A percentile compares a stretch with the other conserved stretches of the same genome.
Conservation (phyloP, 192 early-diverging fungal species). For the Coemansia sp. region DNA sequence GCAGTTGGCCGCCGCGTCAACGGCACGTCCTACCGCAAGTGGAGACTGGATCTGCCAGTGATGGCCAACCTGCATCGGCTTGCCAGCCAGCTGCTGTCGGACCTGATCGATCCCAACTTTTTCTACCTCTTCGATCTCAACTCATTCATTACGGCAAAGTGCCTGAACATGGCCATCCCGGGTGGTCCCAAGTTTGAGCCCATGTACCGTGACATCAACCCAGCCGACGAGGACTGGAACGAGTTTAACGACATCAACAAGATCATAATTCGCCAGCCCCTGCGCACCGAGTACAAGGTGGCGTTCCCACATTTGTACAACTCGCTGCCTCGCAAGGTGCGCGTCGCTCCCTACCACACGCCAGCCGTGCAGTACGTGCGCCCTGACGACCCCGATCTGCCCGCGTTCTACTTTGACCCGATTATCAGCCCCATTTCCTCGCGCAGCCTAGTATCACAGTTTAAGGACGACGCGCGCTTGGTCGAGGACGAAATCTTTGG, state of each 20-base stretch:
- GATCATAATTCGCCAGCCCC: slow-evolving; percentile 97
- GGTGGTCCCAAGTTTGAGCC: slow-evolving; percentile 99
- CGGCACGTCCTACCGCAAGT: slow-evolving; percentile 83
- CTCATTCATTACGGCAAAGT: slow-evolving; percentile 96
- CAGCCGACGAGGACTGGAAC: slow-evolving; percentile 99
- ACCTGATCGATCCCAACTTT: slow-evolving; percentile 93
- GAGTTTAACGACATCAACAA: slow-evolving; percentile 99
- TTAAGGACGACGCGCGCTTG: slow-evolving; percentile 63
- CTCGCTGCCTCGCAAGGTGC: slow-evolving; percentile 89
- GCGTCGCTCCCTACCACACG: slow-evolving; percentile 89
- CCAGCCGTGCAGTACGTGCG: slow-evolving; percentile 86
- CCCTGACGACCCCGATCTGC: slow-evolving; percentile 91
- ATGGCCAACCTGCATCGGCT: slow-evolving; percentile 95
- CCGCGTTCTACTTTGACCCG: slow-evolving; percentile 97
- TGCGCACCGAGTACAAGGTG: slow-evolving; percentile 98
- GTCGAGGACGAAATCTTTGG: slow-evolving; percentile 77
- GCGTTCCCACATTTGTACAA: slow-evolving; percentile 99
- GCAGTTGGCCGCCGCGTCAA: slow-evolving; percentile 60
- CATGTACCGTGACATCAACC: slow-evolving; percentile 91
- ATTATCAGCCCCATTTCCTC: slow-evolving; percentile 90
- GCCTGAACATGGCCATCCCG: slow-evolving; percentile 96
- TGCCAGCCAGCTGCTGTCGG: slow-evolving; percentile 89
- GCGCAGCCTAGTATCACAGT: slow-evolving; percentile 56
- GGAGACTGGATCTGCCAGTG: slow-evolving; percentile 87
- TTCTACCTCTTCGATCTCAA: slow-evolving; percentile 97